phyloP scores from a whole-genome alignment of 345 rosid species.

The Brassica incana region DNA sequence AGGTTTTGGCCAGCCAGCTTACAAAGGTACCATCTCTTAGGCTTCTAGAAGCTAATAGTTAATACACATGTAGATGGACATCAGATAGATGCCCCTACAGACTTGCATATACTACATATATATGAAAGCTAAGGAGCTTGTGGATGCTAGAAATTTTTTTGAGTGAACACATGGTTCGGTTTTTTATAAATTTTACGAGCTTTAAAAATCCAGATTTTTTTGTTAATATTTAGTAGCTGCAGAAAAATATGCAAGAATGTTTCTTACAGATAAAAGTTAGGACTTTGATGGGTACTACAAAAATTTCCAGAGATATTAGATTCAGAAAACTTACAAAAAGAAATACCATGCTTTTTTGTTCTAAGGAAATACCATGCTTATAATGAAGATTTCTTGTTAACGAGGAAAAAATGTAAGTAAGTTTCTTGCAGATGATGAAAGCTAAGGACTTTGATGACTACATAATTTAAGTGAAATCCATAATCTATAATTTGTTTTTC shows the following conservation, averaged over 20 bases:
- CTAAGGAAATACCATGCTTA: neutral
- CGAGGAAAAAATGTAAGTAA: neutral
- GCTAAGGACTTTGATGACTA: neutral
- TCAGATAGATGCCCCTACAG: neutral
- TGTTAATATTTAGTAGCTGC: neutral
- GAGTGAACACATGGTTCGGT: neutral
- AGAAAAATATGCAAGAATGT: neutral
- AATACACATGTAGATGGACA: neutral
- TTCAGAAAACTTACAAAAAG: neutral
- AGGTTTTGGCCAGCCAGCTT: slow-evolving; percentile 5
- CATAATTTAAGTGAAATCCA: neutral
- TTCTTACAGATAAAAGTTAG: neutral
- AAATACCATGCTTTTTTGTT: neutral
- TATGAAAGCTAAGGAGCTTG: neutral
- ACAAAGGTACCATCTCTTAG: slow-evolving; percentile 17
- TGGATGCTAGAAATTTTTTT: neutral
- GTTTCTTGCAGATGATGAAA: neutral
- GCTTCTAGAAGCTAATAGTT: slow-evolving; percentile 11
- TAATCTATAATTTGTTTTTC: neutral
- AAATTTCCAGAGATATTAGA: neutral
- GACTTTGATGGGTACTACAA: neutral
- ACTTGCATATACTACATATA: neutral
- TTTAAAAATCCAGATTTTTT: neutral
- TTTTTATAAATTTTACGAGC: neutral
- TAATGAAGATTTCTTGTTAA: neutral